A percentile compares a stretch with the other conserved stretches of the same genome.
These are phyloP conservation scores for Pythium monospermum DNA, from an alignment of 352 stramenopile species.

Conservation along the genomic window DNA sequence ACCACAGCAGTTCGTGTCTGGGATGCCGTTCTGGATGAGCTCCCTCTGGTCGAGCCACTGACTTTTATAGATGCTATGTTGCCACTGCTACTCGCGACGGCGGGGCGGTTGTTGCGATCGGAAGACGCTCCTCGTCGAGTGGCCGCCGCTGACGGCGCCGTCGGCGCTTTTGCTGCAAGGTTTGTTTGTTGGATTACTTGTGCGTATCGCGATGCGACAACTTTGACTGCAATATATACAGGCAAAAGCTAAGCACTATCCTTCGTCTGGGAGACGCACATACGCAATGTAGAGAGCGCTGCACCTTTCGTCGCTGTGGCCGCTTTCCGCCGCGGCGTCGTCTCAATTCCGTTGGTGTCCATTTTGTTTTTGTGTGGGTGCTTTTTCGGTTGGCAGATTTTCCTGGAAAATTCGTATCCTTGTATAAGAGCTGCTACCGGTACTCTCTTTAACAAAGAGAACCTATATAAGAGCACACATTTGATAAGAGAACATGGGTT, in stretches of 20 bases:
- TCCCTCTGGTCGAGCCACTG: constrained; percentile 1
- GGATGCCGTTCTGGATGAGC: background rate
- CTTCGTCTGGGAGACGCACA: too few relatives aligned
- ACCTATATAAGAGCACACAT: constrained; percentile 8
- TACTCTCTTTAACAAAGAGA: too few relatives aligned
- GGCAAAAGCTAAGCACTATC: too few relatives aligned
- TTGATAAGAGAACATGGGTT: constrained; percentile 13
- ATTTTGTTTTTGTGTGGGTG: too few relatives aligned
- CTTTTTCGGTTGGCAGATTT: too few relatives aligned
- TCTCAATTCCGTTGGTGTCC: background rate
- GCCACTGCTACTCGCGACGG: constrained; percentile 3
- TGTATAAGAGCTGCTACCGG: background rate
- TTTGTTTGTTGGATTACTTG: constrained; percentile 47
- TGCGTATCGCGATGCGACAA: constrained; percentile 55
- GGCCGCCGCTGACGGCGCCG: background rate
- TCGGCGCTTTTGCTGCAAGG: constrained; percentile 14
- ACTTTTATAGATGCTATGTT: constrained; percentile 12
- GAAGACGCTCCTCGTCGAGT: background rate
- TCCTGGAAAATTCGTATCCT: constrained; percentile 3
- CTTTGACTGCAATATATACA: constrained; percentile 39
- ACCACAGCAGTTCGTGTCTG: constrained; percentile 7
- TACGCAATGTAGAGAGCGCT: background rate
- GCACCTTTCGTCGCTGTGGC: constrained; percentile 18
- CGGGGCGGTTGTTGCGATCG: background rate
- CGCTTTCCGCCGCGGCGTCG: constrained; percentile 10